phyloP scores from a whole-genome alignment of 768 basidiomycete genomes.

The Roridomyces roridus region DNA sequence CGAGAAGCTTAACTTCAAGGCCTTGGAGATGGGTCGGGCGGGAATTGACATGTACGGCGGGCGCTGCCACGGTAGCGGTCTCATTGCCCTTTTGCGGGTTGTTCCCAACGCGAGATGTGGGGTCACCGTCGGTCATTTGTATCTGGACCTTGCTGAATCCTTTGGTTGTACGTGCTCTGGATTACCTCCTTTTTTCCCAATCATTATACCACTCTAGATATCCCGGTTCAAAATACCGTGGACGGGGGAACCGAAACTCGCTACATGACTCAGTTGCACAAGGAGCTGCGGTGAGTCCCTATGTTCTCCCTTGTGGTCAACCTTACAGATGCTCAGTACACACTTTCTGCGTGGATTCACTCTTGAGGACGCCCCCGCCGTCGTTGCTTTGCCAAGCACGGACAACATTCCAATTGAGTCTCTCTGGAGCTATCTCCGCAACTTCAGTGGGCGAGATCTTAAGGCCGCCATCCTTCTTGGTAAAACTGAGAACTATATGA shows the following conservation, averaged over 20 bases:
- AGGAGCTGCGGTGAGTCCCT: conserved; percentile 3
- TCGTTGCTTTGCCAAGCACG: conserved; percentile 26
- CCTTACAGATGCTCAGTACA: too few species aligned
- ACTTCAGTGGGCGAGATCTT: conserved; percentile 22
- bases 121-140: conserved; percentile 28
- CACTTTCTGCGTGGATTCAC: neutral
- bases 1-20: conserved; percentile 31
- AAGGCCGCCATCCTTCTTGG: conserved; percentile 15
- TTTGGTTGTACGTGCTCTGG: conserved; percentile 17
- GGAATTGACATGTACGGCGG: conserved; percentile 29
- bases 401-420: conserved; percentile 33
- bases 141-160: conserved; percentile 28
- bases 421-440: conserved; percentile 28
- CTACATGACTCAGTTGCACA: conserved; percentile 11
- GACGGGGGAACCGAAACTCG: conserved; percentile 29
- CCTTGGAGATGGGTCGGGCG: conserved; percentile 28
- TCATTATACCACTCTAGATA: conserved; percentile 8
- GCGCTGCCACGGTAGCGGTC: conserved; percentile 26
- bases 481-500: conserved; percentile 6
- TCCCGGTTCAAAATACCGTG: conserved; percentile 25
- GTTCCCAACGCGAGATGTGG: conserved; percentile 26
- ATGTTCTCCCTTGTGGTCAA: too few species aligned
- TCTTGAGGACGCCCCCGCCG: conserved; percentile 22
- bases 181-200: neutral
- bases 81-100: conserved; percentile 16